These are phyloP conservation scores for Aegilops sharonensis DNA, from an alignment of 176 grass and related monocot species.

Conservation along the genomic window DNA sequence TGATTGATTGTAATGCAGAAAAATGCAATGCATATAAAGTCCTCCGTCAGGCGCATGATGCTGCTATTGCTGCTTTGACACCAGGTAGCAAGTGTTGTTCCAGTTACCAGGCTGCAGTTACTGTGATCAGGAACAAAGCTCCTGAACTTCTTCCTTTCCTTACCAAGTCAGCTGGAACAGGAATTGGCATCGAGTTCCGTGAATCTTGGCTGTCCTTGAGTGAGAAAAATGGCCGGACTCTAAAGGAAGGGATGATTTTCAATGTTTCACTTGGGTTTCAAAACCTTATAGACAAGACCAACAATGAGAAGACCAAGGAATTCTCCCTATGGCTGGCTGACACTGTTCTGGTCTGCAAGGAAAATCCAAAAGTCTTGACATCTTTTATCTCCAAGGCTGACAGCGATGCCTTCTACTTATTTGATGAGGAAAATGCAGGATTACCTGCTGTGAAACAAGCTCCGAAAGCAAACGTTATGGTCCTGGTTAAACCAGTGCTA, in stretches of 20 bases:
- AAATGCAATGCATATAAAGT: constrained; percentile 68
- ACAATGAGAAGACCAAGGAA: constrained; percentile 50
- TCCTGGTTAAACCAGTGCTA: neutral
- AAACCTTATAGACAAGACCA: constrained; percentile 36
- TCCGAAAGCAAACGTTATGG: neutral
- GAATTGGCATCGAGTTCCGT: constrained; percentile 76
- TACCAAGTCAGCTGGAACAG: constrained; percentile 68
- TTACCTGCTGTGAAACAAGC: neutral
- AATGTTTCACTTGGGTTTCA: constrained; percentile 88
- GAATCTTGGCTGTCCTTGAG: constrained; percentile 64
- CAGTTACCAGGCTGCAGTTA: constrained; percentile 55
- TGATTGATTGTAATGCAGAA: constrained; percentile 46
- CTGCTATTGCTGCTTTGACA: constrained; percentile 45
- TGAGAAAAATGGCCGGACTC: constrained; percentile 46
- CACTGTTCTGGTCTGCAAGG: constrained; percentile 57
- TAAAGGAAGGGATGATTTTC: constrained; percentile 77
- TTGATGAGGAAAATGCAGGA: constrained; percentile 51
- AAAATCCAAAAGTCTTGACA: constrained; percentile 63
- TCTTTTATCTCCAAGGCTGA: constrained; percentile 59
- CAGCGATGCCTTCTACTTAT: constrained; percentile 65
- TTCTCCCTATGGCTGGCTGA: constrained; percentile 70
- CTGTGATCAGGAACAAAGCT: constrained; percentile 51
- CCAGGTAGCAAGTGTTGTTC: constrained; percentile 44
- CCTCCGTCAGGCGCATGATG: constrained; percentile 66
- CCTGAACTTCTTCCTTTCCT: constrained; percentile 59